Base-by-base conservation (phyloP, 1,139 yeast species). In the Candida albicans region DNA sequence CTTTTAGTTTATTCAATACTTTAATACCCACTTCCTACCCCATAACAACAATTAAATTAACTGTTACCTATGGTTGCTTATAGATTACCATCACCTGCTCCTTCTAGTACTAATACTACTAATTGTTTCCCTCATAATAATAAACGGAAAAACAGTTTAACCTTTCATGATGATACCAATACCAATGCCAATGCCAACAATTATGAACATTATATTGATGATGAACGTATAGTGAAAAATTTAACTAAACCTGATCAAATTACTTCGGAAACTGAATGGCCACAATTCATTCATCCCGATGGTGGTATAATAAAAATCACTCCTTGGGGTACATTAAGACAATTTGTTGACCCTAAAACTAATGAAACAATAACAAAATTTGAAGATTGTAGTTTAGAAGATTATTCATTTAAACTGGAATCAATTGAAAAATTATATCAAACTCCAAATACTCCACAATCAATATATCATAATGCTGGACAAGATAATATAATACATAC, bases 261-360 rank as follows among this genome's bases (percentile, higher is more conserved):
- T 56, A 48, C 46, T 49, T 52, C 63, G 18, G 58, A 65, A 14
- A 65, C 71, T 35, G 83, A 80, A 46, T 82, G 83, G 78, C 84
- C 87, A 3, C 70, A 75, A 40, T 82, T 78, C 53, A 67, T 73
- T 43, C 86, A 81, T 48, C 87, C 87, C 2, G 80, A 80, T 15
- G 87, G 87, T 6, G 87, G 87, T 0, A 67, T 71, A 22, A 74
- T 82, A 40, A 82, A 81, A 56, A 78, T 81, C 44, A 79, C 86
- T 0, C 87, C 87, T 5, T 77, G 83, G 70, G 87, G 87, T 7
- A 59, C 68, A 8, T 52, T 66, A 37, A 54, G 77, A 42, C 75
- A 72, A 48, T 68, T 55, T 52, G 56, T 58, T 35, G 59, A 67
- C 44, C 55, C 61, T 4, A 53, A 53, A 11, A 63, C 64, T 24